Percentiles rank a stretch among this genome's conserved stretches.
phyloP scores from a whole-genome alignment of 768 basidiomycete species.

The Leccinum olivaceopallidum region DNA sequence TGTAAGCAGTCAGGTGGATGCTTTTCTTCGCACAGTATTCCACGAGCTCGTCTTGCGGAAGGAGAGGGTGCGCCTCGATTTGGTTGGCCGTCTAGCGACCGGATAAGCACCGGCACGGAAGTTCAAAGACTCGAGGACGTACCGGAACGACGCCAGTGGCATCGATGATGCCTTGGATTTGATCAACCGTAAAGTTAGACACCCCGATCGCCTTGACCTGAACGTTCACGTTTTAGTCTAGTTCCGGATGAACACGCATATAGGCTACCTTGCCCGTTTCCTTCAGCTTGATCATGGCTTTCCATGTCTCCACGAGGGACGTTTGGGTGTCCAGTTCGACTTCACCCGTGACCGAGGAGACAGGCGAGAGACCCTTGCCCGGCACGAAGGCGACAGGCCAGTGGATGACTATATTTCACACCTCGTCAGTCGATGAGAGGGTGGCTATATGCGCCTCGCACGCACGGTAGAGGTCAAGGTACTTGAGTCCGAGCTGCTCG shows the following conservation, averaged over 20 bases:
- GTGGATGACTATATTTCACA: conserved; percentile 56
- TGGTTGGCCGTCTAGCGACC: conserved; percentile 62
- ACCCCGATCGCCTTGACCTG: conserved; percentile 76
- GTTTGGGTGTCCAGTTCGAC: conserved; percentile 56
- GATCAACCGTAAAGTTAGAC: conserved; percentile 73
- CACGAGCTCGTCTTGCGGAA: conserved; percentile 73
- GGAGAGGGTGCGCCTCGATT: conserved; percentile 79
- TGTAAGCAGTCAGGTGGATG: conserved; percentile 72
- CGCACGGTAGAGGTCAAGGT: conserved; percentile 80
- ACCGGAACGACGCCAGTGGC: conserved; percentile 76
- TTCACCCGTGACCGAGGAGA: conserved; percentile 43
- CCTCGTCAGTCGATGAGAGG: background rate
- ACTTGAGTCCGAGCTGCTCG: conserved; percentile 66
- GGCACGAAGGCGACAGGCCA: conserved; percentile 76
- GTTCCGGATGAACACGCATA: background rate
- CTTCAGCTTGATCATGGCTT: conserved; percentile 69
- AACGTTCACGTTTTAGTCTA: background rate
- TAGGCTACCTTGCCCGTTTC: conserved; percentile 63
- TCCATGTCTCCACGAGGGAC: conserved; percentile 80
- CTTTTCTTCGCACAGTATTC: conserved; percentile 66
- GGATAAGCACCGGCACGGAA: conserved; percentile 2
- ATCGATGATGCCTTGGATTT: conserved; percentile 64
- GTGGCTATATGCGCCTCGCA: conserved; percentile 15
- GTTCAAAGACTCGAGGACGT: conserved; percentile 21
- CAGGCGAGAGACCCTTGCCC: conserved; percentile 56